These are phyloP conservation scores for Nicotiana obtusifolia DNA, from an alignment of 257 asterid genomes.

Conservation along the genomic window DNA sequence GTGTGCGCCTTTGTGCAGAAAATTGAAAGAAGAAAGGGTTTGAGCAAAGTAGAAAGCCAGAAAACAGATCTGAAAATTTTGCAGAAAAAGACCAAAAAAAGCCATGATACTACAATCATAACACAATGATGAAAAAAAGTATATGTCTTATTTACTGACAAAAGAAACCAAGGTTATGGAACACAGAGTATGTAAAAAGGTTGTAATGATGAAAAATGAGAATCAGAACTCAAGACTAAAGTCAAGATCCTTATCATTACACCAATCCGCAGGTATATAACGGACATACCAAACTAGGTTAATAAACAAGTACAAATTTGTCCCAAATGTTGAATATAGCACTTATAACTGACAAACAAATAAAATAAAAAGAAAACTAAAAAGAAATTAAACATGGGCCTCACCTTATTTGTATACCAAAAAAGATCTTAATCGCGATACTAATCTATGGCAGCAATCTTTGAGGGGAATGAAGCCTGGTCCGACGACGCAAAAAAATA, in stretches of 20 bases:
- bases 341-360: too few relatives aligned
- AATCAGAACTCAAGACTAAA: background rate
- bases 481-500: conserved; percentile 19
- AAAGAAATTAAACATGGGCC: background rate
- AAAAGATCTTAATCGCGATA: background rate
- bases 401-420: background rate
- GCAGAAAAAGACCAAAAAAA: background rate
- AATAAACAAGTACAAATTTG: background rate
- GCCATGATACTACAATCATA: background rate
- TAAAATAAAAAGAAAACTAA: too few relatives aligned
- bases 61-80: background rate
- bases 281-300: background rate
- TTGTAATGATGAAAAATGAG: background rate
- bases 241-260: conserved; percentile 12
- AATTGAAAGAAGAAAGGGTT: too few relatives aligned
- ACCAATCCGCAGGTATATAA: background rate
- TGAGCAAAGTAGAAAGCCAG: too few relatives aligned
- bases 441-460: background rate
- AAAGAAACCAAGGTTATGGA: background rate
- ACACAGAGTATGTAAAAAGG: background rate
- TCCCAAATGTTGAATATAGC: background rate
- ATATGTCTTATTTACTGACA: conserved; percentile 1
- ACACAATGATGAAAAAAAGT: conserved; percentile 2
- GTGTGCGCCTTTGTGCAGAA: background rate
- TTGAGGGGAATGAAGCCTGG: conserved; percentile 36